Evolutionary conservation across 2,329 filamentous ascomycete species (phyloP).

Genomic region (Botrytis hyacinthi): DNA sequence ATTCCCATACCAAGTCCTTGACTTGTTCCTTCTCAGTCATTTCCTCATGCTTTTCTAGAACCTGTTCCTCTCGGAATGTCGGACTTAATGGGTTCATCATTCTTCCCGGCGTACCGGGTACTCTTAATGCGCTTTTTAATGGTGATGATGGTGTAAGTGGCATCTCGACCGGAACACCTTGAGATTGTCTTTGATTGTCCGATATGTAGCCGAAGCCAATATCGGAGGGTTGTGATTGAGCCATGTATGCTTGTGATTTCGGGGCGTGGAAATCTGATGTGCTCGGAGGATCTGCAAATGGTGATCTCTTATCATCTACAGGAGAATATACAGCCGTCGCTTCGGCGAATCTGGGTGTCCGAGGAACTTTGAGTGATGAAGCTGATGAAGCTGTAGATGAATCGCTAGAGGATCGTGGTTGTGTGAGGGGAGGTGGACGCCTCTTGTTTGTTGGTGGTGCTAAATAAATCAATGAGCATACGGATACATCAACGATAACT

Average conservation of each 20-base stretch:
- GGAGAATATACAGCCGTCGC: conserved; percentile 78
- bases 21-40: conserved; percentile 83
- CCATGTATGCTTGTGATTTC: conserved; percentile 48
- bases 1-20: conserved; percentile 63
- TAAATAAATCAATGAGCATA: conserved; percentile 19
- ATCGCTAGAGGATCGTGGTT: conserved; percentile 44
- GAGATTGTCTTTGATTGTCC: conserved; percentile 51
- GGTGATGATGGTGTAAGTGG: conserved; percentile 72
- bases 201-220: conserved; percentile 90
- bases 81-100: conserved; percentile 81
- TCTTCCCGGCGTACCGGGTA: conserved; percentile 76
- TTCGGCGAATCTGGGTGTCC: conserved; percentile 77
- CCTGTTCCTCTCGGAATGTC: conserved; percentile 84
- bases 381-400: conserved; percentile 42
- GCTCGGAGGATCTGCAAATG: conserved; percentile 59
- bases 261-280: conserved; percentile 34
- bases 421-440: conserved; percentile 32
- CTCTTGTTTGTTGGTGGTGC: conserved; percentile 32
- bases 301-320: conserved; percentile 55
- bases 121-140: conserved; percentile 86
- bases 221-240: conserved; percentile 74
- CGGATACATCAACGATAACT: conserved; percentile 6
- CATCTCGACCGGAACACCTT: conserved; percentile 48
- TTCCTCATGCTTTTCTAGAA: conserved; percentile 80
- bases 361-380: conserved; percentile 57